Base-by-base conservation (phyloP, 2,329 filamentous ascomycete genomes). In the Hypoxylon rubiginosum region DNA sequence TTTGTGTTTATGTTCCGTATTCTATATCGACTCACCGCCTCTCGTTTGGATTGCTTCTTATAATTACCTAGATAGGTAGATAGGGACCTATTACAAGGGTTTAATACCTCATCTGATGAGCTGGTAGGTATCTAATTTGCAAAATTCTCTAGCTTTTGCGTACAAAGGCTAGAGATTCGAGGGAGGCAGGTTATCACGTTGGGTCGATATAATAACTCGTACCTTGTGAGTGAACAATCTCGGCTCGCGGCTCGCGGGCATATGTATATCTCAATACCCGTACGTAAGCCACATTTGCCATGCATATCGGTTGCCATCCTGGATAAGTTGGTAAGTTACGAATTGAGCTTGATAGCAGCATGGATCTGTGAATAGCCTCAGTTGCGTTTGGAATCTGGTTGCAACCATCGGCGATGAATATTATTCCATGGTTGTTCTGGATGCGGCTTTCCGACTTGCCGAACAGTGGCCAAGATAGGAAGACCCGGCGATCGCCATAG, bases 301-400 rank as follows among this genome's bases (percentile, higher is more conserved):
- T 49, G 45, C 4, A 28, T 49, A 24, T 50, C 21, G 32, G 3
- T 48, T 28, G 28, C 28, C n/a, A 17, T 7, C 48, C 26, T 32
- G 26, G 28, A 11, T 32, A 32, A 4, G 48, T 11, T 17, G 2
- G 21, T 17, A 19, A 32, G 15, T 34, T 41, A 17, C 17, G 10
- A 51, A 34, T 39, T 19, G 28, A 21, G 54, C 34, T 51, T 51
- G 19, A 39, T 57, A 15, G 50, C 54, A 15, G 50, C 54, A 54
- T 19, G 6, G 57, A 62, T 45, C 49, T 62, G 62, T 54, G 57
- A 67, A 67, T 67, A 67, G 49, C 65, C 53, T 67, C 65, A 63
- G 36, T 28, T 32, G 53, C 9, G 19, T 43, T 50, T 43, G 8
- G 15, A 43, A 41, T 19, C 46, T 49, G 34, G 34, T 30, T 21